Evolutionary conservation across 805 yeast genomes (phyloP).

Genomic region (Brettanomyces naardenensis): DNA sequence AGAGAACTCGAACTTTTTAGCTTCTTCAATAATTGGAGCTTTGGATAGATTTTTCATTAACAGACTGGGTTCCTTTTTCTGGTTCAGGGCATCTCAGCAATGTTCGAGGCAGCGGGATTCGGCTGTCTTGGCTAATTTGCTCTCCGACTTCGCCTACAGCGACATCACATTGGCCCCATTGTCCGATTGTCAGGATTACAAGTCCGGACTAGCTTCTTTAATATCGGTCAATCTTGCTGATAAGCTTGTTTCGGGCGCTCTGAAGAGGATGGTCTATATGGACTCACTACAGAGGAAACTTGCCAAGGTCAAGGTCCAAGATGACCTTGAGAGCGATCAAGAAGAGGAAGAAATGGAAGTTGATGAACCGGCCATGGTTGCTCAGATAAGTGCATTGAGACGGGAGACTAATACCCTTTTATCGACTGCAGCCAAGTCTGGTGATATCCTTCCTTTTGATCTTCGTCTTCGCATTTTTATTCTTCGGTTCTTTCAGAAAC

Average conservation of each 20-base stretch:
- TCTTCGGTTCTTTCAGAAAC: slow-evolving; percentile 15
- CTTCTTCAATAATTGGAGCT: slow-evolving; percentile 4
- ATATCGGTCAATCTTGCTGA: background rate
- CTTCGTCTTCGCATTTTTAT: slow-evolving; percentile 1
- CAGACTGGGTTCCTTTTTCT: slow-evolving; percentile 14
- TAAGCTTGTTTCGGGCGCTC: background rate
- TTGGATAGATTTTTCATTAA: slow-evolving; percentile 9
- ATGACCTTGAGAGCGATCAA: background rate
- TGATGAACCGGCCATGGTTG: background rate
- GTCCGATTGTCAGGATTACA: background rate
- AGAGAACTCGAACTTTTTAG: slow-evolving; percentile 1
- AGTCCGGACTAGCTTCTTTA: background rate
- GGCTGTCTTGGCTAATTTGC: background rate
- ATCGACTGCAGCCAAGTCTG: slow-evolving; percentile 5
- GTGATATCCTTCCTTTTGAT: slow-evolving; percentile 5
- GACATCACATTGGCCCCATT: background rate
- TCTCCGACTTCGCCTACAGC: background rate
- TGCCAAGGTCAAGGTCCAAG: background rate
- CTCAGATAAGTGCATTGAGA: slow-evolving; percentile 7
- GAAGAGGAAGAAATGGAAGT: background rate
- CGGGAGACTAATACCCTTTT: slow-evolving; percentile 9
- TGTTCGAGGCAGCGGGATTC: background rate
- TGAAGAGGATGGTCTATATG: background rate
- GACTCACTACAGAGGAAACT: background rate
- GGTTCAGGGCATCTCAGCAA: slow-evolving; percentile 6